Evolutionary conservation across 257 asterid genomes (phyloP).

Genomic region (Ligustrum vulgare): DNA sequence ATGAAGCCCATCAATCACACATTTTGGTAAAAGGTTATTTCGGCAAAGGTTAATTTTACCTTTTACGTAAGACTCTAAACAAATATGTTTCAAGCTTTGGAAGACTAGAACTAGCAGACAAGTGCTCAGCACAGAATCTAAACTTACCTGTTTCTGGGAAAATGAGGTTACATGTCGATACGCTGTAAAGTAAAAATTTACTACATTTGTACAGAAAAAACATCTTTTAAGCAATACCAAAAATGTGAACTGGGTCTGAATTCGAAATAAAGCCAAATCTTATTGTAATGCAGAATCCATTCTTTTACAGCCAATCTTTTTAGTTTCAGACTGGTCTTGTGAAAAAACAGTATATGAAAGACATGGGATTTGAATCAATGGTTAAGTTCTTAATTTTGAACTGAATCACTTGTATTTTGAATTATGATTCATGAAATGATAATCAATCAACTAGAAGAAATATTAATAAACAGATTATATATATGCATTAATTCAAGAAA

Average conservation of each 20-base stretch:
- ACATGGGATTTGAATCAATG: not conserved
- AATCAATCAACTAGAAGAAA: not conserved
- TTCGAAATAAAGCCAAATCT: conserved; percentile 25
- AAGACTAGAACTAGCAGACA: conserved; percentile 27
- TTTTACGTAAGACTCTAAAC: not conserved
- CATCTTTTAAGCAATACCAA: conserved; percentile 33
- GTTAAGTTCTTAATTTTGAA: not conserved
- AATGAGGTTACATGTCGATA: conserved; percentile 28
- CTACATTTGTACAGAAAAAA: not conserved
- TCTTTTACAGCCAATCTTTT: not conserved
- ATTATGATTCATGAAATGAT: not conserved
- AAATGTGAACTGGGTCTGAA: conserved; percentile 23
- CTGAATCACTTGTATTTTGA: not conserved
- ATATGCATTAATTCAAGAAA: not conserved
- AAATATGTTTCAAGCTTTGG: not conserved
- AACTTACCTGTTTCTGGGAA: conserved; percentile 28
- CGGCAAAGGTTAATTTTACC: not conserved
- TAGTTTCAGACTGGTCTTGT: not conserved
- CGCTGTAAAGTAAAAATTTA: conserved; percentile 22
- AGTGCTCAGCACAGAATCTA: conserved; percentile 9
- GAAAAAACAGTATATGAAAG: not conserved
- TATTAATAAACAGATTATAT: not conserved
- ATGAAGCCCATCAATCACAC: conserved; percentile 18
- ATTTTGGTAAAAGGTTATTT: conserved; percentile 4
- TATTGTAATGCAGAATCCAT: conserved; percentile 1